Evolutionary conservation across 768 basidiomycete genomes (phyloP).

Genomic region (Serendipita indica): DNA sequence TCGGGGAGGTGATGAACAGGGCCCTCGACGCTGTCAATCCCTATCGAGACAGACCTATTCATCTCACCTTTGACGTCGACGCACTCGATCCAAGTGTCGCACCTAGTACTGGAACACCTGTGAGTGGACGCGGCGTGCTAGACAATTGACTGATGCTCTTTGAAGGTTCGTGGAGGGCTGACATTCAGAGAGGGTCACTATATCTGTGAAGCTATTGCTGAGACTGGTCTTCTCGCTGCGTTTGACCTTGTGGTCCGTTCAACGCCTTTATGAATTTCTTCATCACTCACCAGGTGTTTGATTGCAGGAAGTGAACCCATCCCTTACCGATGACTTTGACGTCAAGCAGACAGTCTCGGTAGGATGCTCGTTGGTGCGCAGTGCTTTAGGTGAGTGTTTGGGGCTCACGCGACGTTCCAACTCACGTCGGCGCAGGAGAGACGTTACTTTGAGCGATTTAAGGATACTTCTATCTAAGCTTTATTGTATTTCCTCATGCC

Average conservation of each 20-base stretch:
- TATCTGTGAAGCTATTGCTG: slow-evolving; percentile 82
- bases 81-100: slow-evolving; percentile 89
- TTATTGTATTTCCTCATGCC: not conserved
- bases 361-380: slow-evolving; percentile 71
- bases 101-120: slow-evolving; percentile 89
- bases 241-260: slow-evolving; percentile 81
- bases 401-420: too few relatives aligned
- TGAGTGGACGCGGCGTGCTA: slow-evolving; percentile 22
- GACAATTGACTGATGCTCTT: slow-evolving; percentile 13
- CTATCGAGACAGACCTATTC: slow-evolving; percentile 67
- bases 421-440: slow-evolving; percentile 20
- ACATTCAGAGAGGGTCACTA: slow-evolving; percentile 99
- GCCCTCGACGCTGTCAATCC: slow-evolving; percentile 91
- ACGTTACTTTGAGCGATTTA: slow-evolving; percentile 21
- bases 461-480: not conserved
- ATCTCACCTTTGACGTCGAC: slow-evolving; percentile 93
- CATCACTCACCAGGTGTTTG: not conserved
- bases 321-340: slow-evolving; percentile 55
- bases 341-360: slow-evolving; percentile 82
- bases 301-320: slow-evolving; percentile 91
- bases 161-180: slow-evolving; percentile 88
- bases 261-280: slow-evolving; percentile 7
- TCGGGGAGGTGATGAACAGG: slow-evolving; percentile 91
- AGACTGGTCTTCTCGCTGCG: slow-evolving; percentile 84
- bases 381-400: slow-evolving; percentile 53